Percentiles rank a stretch among this genome's conserved stretches.
phyloP scores from a whole-genome alignment of 371 early-diverging fungal species.

The Batkoa obscura region DNA sequence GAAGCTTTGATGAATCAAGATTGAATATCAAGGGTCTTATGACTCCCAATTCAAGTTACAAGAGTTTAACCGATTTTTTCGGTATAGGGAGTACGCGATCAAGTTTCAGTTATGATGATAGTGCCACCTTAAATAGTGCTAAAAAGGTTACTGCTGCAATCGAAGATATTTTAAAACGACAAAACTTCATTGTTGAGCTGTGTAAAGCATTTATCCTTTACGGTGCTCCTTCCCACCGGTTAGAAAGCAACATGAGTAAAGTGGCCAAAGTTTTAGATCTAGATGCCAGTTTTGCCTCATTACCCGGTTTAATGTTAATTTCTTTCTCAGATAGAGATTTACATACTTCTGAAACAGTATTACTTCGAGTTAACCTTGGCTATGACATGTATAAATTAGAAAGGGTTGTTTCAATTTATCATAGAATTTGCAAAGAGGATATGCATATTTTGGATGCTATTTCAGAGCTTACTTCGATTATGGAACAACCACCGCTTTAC shows the following conservation, averaged over 20 bases:
- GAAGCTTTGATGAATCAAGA: not conserved
- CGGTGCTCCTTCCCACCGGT: constrained; percentile 34
- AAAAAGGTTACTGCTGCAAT: constrained; percentile 10
- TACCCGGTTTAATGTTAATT: constrained; percentile 52
- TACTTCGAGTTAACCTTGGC: constrained; percentile 29
- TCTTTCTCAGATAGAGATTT: constrained; percentile 51
- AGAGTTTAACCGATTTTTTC: not conserved
- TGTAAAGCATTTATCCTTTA: constrained; percentile 29
- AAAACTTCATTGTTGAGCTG: constrained; percentile 32
- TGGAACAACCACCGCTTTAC: constrained; percentile 24
- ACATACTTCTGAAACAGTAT: constrained; percentile 57
- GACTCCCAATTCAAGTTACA: not conserved
- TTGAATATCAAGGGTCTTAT: too few species aligned
- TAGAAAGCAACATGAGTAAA: constrained; percentile 27
- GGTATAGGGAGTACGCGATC: not conserved
- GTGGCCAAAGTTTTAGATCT: constrained; percentile 33
- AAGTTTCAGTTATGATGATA: not conserved
- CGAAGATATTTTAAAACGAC: constrained; percentile 34
- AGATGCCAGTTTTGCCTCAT: constrained; percentile 40
- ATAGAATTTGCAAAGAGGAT: constrained; percentile 24
- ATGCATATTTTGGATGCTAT: constrained; percentile 30
- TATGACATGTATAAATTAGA: constrained; percentile 46
- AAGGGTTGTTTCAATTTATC: constrained; percentile 31
- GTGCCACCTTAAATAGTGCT: not conserved
- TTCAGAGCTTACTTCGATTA: constrained; percentile 28